These are phyloP conservation scores for Pythium oligandrum DNA, from an alignment of 352 stramenopile genomes.

Conservation along the genomic window DNA sequence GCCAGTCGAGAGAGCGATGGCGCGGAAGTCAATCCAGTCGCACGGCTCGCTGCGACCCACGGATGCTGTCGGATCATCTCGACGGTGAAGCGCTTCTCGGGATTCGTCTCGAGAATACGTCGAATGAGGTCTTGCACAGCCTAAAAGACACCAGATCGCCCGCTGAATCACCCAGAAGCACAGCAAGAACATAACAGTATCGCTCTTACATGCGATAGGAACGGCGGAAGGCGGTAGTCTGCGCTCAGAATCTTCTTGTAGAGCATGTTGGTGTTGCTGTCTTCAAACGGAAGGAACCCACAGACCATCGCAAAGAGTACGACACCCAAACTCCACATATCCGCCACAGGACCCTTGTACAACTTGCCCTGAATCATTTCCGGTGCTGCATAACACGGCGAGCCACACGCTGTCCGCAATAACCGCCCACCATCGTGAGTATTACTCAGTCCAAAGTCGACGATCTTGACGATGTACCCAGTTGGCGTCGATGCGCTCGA, in stretches of 20 bases:
- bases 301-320: slow-evolving; percentile 92
- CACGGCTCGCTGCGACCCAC: slow-evolving; percentile 40
- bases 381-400: slow-evolving; percentile 89
- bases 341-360: slow-evolving; percentile 79
- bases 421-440: slow-evolving; percentile 74
- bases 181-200: not conserved
- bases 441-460: slow-evolving; percentile 92
- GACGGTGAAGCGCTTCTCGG: slow-evolving; percentile 66
- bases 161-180: not conserved
- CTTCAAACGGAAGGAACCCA: slow-evolving; percentile 90
- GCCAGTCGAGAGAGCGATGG: slow-evolving; percentile 18
- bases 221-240: slow-evolving; percentile 81
- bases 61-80: slow-evolving; percentile 77
- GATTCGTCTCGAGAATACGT: slow-evolving; percentile 82
- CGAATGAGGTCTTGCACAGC: slow-evolving; percentile 75
- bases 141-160: slow-evolving; percentile 10
- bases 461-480: slow-evolving; percentile 79
- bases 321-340: slow-evolving; percentile 91
- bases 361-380: slow-evolving; percentile 90
- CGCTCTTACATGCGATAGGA: slow-evolving; percentile 46
- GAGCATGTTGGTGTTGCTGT: slow-evolving; percentile 87
- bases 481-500: slow-evolving; percentile 23
- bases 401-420: slow-evolving; percentile 89
- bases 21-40: slow-evolving; percentile 5
- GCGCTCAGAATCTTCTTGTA: slow-evolving; percentile 92